phyloP scores from a whole-genome alignment of 2,329 filamentous ascomycete species.

The Nakataea oryzae region DNA sequence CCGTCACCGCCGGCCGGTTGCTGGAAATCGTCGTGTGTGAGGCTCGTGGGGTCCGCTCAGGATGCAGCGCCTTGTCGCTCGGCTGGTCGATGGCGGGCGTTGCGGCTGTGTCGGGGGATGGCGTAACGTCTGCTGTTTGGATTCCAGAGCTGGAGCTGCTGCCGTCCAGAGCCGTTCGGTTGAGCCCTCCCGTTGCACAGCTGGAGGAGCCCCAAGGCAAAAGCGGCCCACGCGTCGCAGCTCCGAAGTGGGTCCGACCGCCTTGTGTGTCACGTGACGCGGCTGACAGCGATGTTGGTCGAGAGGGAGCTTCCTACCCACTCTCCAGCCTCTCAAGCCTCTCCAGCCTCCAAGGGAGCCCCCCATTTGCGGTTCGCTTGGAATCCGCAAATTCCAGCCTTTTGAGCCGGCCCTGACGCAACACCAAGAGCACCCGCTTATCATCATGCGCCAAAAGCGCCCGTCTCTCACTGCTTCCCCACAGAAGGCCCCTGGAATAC shows the following conservation, averaged over 20 bases:
- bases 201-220: constrained; percentile 1
- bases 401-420: background rate
- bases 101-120: background rate
- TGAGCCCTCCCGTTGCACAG: background rate
- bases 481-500: too few relatives aligned
- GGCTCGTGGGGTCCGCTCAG: background rate
- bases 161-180: too few relatives aligned
- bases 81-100: background rate
- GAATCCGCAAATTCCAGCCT: background rate
- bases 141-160: background rate
- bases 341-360: too few relatives aligned
- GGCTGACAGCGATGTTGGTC: background rate
- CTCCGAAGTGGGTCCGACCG: background rate
- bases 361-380: too few relatives aligned
- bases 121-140: background rate
- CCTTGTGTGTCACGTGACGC: background rate
- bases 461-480: background rate
- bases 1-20: too few relatives aligned
- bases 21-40: background rate
- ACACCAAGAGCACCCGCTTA: too few relatives aligned
- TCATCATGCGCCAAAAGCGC: too few relatives aligned
- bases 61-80: background rate
- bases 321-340: too few relatives aligned
- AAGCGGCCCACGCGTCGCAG: constrained; percentile 4
- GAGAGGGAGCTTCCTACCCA: background rate